Evolutionary conservation across 2,329 filamentous ascomycete species (phyloP).

Genomic region (Pseudopithomyces maydicus): DNA sequence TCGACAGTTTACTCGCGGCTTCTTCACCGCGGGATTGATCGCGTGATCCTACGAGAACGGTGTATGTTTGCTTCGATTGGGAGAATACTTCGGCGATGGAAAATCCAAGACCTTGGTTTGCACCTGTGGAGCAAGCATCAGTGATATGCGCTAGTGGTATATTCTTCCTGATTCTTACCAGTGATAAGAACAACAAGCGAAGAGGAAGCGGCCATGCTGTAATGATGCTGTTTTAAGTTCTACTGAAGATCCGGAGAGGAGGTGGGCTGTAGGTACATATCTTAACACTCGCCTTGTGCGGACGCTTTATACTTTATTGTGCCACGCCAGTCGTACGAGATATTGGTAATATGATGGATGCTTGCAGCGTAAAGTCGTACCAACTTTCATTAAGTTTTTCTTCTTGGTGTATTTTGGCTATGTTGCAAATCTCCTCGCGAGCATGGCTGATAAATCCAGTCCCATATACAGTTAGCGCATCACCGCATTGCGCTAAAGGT

Average conservation of each 20-base stretch:
- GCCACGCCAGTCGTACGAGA: too few relatives aligned
- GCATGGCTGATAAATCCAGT: not conserved
- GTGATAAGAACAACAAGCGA: not conserved
- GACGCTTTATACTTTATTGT: too few relatives aligned
- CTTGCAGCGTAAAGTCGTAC: too few relatives aligned
- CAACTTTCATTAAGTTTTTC: too few relatives aligned
- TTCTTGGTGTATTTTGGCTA: not conserved
- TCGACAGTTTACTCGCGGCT: conserved; percentile 12
- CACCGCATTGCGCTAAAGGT: not conserved
- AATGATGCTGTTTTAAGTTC: not conserved
- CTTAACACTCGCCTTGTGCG: too few relatives aligned
- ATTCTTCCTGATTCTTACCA: not conserved
- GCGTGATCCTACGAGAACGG: conserved; percentile 24
- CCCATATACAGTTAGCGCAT: not conserved
- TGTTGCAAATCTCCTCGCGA: not conserved
- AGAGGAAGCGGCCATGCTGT: not conserved
- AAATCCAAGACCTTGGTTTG: conserved; percentile 26
- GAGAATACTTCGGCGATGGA: conserved; percentile 17
- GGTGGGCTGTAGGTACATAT: not conserved
- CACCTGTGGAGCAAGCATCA: conserved; percentile 9
- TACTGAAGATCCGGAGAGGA: not conserved
- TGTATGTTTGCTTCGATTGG: conserved; percentile 17
- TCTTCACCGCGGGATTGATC: conserved; percentile 11
- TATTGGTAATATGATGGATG: too few relatives aligned
- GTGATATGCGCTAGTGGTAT: not conserved